Percentiles rank a stretch among this genome's conserved stretches.
Evolutionary conservation across 2,329 filamentous ascomycete genomes (phyloP).

Genomic region (Zymoseptoria tritici): DNA sequence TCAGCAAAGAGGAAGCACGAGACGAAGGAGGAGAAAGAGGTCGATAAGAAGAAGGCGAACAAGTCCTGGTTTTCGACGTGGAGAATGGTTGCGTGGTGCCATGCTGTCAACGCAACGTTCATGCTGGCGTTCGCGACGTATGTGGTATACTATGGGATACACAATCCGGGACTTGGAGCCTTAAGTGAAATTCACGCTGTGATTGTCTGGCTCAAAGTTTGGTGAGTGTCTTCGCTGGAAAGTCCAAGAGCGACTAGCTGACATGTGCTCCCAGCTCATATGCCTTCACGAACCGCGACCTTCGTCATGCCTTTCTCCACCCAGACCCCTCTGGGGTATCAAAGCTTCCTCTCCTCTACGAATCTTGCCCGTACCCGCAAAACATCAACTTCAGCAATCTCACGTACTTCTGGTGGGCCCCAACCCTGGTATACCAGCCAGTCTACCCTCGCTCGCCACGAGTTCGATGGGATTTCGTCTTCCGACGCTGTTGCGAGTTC

Average conservation of each 20-base stretch:
- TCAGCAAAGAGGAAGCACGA: conserved; percentile 49
- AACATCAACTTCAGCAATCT: conserved; percentile 88
- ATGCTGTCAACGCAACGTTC: conserved; percentile 74
- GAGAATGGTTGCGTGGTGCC: conserved; percentile 64
- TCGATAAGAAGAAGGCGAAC: conserved; percentile 36
- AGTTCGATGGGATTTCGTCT: conserved; percentile 81
- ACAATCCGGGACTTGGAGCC: conserved; percentile 90
- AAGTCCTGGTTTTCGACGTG: conserved; percentile 49
- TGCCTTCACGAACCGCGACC: conserved; percentile 90
- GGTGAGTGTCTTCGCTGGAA: conserved; percentile 27
- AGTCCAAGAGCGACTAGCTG: background rate
- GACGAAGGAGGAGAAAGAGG: conserved; percentile 27
- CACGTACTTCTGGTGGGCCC: conserved; percentile 95
- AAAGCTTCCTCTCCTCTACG: conserved; percentile 73
- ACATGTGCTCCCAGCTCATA: conserved; percentile 53
- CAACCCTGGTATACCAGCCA: conserved; percentile 92
- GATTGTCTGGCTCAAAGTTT: conserved; percentile 92
- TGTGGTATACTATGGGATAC: conserved; percentile 82
- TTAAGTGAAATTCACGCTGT: conserved; percentile 85
- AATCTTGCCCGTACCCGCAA: conserved; percentile 73
- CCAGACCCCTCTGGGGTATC: conserved; percentile 62
- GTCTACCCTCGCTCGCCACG: conserved; percentile 79
- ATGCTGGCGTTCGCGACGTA: conserved; percentile 74
- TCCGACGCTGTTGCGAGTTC: conserved; percentile 73
- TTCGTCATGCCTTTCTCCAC: conserved; percentile 75